Evolutionary conservation across 2,329 filamentous ascomycete species (phyloP), one percentile per base, ranked within the genome.

Genomic region (Bretziella fagacearum): DNA sequence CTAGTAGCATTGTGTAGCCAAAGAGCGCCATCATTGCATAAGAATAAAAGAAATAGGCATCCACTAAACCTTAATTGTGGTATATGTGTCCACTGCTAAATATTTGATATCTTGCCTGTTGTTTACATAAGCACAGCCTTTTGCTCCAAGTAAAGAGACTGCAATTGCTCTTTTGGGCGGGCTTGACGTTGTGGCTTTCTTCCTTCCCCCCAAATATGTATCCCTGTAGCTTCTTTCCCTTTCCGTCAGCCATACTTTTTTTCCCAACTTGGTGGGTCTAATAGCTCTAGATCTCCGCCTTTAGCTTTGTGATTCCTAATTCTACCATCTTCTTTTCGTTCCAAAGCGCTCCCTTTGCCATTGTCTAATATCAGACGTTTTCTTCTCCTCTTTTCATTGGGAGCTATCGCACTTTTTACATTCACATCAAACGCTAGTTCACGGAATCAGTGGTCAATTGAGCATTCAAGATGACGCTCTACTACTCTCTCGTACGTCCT

Each of bases 381-480:
- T n/a, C n/a, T n/a, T n/a, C n/a, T n/a, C n/a, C n/a, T n/a, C n/a
- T n/a, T n/a, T n/a, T n/a, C n/a, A n/a, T n/a, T n/a, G n/a, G n/a
- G n/a, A n/a, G n/a, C n/a, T n/a, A n/a, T 18, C 10, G 11, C 2
- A 43, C 27, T 13, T 25, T 35, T 10, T 3, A 27, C 3, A 36
- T 23, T 7, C 13, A 27, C 6, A 37, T 23, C 10, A 33, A n/a
- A n/a, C n/a, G 4, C 27, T 30, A 10, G 2, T 30, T 30, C 27
- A 30, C 27, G 27, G 27, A 2, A 10, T 30, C 27, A 30, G 27
- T 30, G 27, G 27, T 10, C 27, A n/a, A 30, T 13, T 6, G 6
- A 18, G 15, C n/a, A 32, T n/a, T 37, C 48, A 70, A 58, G 47
- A 73, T 73, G 70, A 73, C 70, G 61, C 70, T 73, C 59, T 73